Evolutionary conservation across 805 yeast species (phyloP).

Genomic region (Kuraishia capsulata): DNA sequence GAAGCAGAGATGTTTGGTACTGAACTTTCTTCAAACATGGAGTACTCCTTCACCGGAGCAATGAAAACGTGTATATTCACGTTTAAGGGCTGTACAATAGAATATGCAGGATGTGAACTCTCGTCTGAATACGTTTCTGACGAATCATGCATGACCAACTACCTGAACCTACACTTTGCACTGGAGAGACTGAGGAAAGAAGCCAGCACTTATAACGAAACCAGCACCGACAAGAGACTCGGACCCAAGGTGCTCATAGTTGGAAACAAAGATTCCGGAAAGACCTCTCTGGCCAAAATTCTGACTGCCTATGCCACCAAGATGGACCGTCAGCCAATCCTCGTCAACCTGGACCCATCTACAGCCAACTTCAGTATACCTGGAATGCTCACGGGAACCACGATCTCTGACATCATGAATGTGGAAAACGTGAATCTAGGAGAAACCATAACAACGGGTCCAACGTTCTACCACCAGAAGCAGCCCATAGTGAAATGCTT

Average conservation of each 20-base stretch:
- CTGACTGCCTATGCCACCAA: slow-evolving; percentile 71
- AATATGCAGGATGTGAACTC: slow-evolving; percentile 34
- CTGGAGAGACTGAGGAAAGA: slow-evolving; percentile 45
- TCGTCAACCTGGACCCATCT: slow-evolving; percentile 72
- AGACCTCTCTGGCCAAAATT: slow-evolving; percentile 63
- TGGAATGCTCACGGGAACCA: slow-evolving; percentile 78
- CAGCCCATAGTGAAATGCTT: slow-evolving; percentile 80
- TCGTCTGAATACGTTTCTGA: slow-evolving; percentile 58
- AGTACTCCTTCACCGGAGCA: slow-evolving; percentile 44
- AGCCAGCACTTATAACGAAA: slow-evolving; percentile 14
- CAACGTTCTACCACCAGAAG: slow-evolving; percentile 71
- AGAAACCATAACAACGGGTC: slow-evolving; percentile 67
- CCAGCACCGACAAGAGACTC: not conserved
- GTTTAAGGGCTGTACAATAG: slow-evolving; percentile 56
- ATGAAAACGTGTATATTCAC: slow-evolving; percentile 48
- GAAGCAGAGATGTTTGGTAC: slow-evolving; percentile 89
- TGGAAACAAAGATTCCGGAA: slow-evolving; percentile 72
- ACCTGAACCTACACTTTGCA: slow-evolving; percentile 65
- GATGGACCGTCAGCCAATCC: slow-evolving; percentile 54
- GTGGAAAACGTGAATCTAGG: slow-evolving; percentile 67
- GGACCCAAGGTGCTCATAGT: slow-evolving; percentile 57
- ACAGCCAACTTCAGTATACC: slow-evolving; percentile 50
- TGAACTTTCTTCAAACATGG: slow-evolving; percentile 69
- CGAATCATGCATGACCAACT: slow-evolving; percentile 57
- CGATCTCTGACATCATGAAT: slow-evolving; percentile 73